A percentile compares a stretch with the other conserved stretches of the same genome.
Conservation (phyloP, 1,284 basidiomycete genomes). For the Amylostereum chailletii region DNA sequence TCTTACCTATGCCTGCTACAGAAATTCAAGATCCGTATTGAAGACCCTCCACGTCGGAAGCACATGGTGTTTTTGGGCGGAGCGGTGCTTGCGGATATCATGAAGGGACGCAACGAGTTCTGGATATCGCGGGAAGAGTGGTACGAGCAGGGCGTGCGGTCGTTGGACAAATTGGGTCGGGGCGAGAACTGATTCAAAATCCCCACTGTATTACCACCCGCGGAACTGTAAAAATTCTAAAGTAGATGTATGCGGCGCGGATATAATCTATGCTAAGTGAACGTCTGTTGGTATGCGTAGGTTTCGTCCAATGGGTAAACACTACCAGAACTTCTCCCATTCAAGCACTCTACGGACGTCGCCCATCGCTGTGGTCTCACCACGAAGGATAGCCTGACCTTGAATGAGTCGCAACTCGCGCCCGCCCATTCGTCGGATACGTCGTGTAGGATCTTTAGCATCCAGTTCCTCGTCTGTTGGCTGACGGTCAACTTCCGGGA, state of each 20-base stretch:
- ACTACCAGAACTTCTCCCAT: slow-evolving; percentile 34
- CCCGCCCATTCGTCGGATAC: slow-evolving; percentile 65
- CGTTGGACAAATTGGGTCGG: slow-evolving; percentile 79
- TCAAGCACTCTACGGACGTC: slow-evolving; percentile 23
- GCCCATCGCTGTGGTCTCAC: slow-evolving; percentile 13
- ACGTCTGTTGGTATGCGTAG: too few relatives aligned
- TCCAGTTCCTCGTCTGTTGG: slow-evolving; percentile 73
- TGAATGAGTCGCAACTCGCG: slow-evolving; percentile 79
- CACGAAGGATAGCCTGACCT: slow-evolving; percentile 51
- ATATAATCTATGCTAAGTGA: too few relatives aligned
- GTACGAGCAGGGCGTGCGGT: slow-evolving; percentile 79
- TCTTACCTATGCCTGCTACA: slow-evolving; percentile 24
- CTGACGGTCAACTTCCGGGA: slow-evolving; percentile 47
- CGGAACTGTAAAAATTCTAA: too few relatives aligned
- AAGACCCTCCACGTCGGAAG: slow-evolving; percentile 95
- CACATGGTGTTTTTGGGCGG: slow-evolving; percentile 99
- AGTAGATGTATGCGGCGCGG: too few relatives aligned
- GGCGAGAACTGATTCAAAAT: slow-evolving; percentile 29
- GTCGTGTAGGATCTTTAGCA: slow-evolving; percentile 50
- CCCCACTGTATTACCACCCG: too few relatives aligned
- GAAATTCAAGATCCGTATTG: slow-evolving; percentile 99
- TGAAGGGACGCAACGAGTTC: slow-evolving; percentile 92
- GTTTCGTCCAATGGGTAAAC: too few relatives aligned
- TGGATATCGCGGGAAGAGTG: slow-evolving; percentile 93
- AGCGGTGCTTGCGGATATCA: slow-evolving; percentile 94